A percentile compares a stretch with the other conserved stretches of the same genome.
phyloP scores from a whole-genome alignment of 192 early-diverging fungal genomes.

The Rhizophagus prolifer region DNA sequence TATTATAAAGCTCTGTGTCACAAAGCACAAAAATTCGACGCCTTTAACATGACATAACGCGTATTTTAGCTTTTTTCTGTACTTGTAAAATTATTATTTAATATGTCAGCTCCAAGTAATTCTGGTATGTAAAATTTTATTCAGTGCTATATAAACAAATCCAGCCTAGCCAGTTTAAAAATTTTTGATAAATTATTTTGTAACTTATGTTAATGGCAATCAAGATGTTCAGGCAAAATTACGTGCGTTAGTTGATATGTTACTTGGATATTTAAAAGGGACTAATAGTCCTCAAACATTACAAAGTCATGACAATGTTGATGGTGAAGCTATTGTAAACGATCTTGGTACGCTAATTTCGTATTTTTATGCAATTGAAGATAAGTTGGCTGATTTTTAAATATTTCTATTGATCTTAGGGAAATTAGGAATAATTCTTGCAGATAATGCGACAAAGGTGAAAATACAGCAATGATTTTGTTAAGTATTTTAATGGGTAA shows the following conservation, averaged over 20 bases:
- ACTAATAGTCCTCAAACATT: not conserved
- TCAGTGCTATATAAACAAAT: no score
- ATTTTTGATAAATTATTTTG: no score
- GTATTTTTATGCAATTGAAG: not conserved
- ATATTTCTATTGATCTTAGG: not conserved
- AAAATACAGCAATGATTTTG: not conserved
- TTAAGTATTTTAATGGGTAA: no score
- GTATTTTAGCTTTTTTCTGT: no score
- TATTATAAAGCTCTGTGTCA: no score
- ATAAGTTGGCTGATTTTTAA: not conserved
- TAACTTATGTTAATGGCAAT: not conserved
- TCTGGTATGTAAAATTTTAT: not conserved
- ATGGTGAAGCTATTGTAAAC: not conserved
- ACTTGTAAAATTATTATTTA: not conserved
- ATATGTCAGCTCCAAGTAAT: not conserved
- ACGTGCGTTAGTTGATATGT: constrained; percentile 12
- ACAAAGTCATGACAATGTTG: not conserved
- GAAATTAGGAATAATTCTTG: constrained; percentile 12
- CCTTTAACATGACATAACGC: no score
- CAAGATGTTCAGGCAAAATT: constrained; percentile 12
- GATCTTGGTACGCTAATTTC: not conserved
- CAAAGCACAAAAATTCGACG: no score
- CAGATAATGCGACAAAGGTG: constrained; percentile 17
- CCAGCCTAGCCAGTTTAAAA: no score
- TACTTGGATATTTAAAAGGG: constrained; percentile 7